These are phyloP conservation scores for Tolypocladium capitatum DNA, from an alignment of 2,329 filamentous ascomycete species.

Conservation along the genomic window DNA sequence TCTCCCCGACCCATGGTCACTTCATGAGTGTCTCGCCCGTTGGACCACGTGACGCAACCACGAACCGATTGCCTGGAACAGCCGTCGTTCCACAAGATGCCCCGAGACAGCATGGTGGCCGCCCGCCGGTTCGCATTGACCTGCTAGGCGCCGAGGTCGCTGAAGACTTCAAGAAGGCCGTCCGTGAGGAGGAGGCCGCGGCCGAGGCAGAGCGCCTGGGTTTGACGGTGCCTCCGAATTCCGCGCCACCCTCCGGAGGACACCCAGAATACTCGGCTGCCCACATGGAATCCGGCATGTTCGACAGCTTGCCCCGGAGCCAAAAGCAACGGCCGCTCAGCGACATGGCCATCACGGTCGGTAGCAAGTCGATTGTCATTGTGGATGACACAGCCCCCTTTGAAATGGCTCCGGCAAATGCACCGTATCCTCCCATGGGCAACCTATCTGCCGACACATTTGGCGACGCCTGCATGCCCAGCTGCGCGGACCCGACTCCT, in stretches of 20 bases:
- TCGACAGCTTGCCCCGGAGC: constrained; percentile 20
- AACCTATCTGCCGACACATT: constrained; percentile 40
- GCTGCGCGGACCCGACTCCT: constrained; percentile 41
- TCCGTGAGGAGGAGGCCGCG: constrained; percentile 53
- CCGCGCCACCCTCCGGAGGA: constrained; percentile 12
- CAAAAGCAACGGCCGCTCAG: constrained; percentile 30
- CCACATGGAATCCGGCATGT: constrained; percentile 24
- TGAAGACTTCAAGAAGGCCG: constrained; percentile 65
- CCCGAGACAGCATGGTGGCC: constrained; percentile 27
- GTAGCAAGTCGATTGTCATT: constrained; percentile 86
- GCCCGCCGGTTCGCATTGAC: constrained; percentile 58
- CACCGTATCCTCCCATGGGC: constrained; percentile 24
- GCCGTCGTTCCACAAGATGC: constrained; percentile 45
- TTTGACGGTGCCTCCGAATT: constrained; percentile 10
- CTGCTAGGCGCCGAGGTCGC: constrained; percentile 65
- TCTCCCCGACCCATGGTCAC: constrained; percentile 31
- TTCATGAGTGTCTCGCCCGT: constrained; percentile 35
- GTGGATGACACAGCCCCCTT: constrained; percentile 53
- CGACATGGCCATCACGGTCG: constrained; percentile 52
- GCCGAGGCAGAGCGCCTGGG: constrained; percentile 14
- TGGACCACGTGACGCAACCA: constrained; percentile 38
- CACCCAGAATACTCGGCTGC: constrained; percentile 29
- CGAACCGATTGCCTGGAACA: constrained; percentile 45
- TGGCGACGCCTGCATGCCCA: constrained; percentile 35
- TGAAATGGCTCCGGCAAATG: constrained; percentile 36